A percentile compares a stretch with the other conserved stretches of the same genome.
Evolutionary conservation across 2,329 filamentous ascomycete species (phyloP).

Genomic region (Herpotrichia juniperi): DNA sequence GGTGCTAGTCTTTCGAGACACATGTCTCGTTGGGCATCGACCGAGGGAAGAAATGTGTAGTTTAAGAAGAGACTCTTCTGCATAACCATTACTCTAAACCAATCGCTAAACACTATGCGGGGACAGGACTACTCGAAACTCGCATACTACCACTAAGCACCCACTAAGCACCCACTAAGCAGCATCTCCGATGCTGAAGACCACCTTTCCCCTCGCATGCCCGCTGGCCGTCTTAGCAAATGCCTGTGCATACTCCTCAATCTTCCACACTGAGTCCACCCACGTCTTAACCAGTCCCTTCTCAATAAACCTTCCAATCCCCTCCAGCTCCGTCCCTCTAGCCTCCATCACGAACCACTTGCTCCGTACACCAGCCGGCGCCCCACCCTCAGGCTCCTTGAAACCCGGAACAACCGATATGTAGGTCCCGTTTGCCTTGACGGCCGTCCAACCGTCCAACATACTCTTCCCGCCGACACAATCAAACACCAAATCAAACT

Average conservation of each 20-base stretch:
- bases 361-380: slow-evolving; percentile 37
- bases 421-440: slow-evolving; percentile 46
- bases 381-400: slow-evolving; percentile 34
- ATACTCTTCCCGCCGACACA: slow-evolving; percentile 50
- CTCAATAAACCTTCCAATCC: slow-evolving; percentile 49
- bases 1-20: too few species aligned
- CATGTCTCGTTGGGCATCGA: too few species aligned
- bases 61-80: too few species aligned
- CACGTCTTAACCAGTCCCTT: slow-evolving; percentile 42
- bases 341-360: slow-evolving; percentile 53
- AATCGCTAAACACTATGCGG: neutral
- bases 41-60: too few species aligned
- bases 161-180: slow-evolving; percentile 1
- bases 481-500: slow-evolving; percentile 55
- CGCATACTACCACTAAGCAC: neutral
- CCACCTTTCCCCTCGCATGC: slow-evolving; percentile 52
- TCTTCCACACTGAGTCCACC: slow-evolving; percentile 51
- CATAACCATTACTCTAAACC: too few species aligned
- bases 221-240: slow-evolving; percentile 48
- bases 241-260: slow-evolving; percentile 49
- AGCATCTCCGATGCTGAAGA: slow-evolving; percentile 26
- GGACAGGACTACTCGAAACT: neutral
- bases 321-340: slow-evolving; percentile 43
- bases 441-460: slow-evolving; percentile 50
- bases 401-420: slow-evolving; percentile 46